Base-by-base conservation (phyloP, 75 land plant species). In the Cunninghamia lanceolata region DNA sequence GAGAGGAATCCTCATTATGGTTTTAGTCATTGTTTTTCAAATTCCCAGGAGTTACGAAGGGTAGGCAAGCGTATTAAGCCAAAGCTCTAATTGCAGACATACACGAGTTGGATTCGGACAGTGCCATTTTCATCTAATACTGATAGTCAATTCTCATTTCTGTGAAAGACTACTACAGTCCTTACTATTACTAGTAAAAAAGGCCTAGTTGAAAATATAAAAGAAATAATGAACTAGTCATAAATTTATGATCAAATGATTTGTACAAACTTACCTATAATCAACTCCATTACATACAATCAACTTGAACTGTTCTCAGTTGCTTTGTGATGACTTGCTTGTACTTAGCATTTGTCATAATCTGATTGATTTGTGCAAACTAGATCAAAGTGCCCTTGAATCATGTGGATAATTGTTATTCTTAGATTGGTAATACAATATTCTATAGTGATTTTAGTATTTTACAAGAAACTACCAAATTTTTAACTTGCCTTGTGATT, bases 1-100 rank as follows among this genome's bases (percentile, higher is more conserved):
- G 99, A 96, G 89, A 84, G 89, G 83, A 84, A 90, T 77, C 99
- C 99, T 40, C 99, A 98, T 86, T 98, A 82, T 87, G 99, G 99
- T 0, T 98, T 96, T 70, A 86, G 87, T 5, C 93, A 94, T 85
- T 95, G 97, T 87, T 92, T 92, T 53, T 91, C 95, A 83, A 94
- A 94, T 90, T 96, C 99, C 28, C 92, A 89, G 34, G 97, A 96
- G 85, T 92, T 98, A 15, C 90, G 94, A 9, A 85, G 89, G 63
- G 97, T 96, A 45, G 84, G 85, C 3, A 94, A 87, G 85, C 94
- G 92, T 59, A 87, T 85, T 7, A 91, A 89, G 85, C 47, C 68
- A 7, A 50, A 87, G 54, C 86, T 83, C 28, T 83, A 53, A 54
- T 80, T 28, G 13, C 16, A 73, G 75, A 32, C 36, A 73, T 63